A percentile compares a stretch with the other conserved stretches of the same genome.
These are phyloP conservation scores for Solanum ossicruentum DNA, from an alignment of 257 asterid species.

Conservation along the genomic window DNA sequence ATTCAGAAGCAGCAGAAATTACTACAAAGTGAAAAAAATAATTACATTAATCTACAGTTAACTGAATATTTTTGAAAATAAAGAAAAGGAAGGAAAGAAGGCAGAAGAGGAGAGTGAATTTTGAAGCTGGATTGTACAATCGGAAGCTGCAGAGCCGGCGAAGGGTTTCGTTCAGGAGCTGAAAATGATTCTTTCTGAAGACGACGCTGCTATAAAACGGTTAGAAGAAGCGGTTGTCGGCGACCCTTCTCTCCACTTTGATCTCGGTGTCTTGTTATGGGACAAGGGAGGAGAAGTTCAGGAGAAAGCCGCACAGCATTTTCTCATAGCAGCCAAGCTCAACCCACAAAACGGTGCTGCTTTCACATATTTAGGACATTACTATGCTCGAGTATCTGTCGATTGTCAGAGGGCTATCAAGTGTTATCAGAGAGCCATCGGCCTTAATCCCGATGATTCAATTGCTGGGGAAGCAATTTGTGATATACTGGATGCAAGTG, in stretches of 20 bases:
- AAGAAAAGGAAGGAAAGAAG: too few species aligned
- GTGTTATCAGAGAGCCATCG: slow-evolving; percentile 87
- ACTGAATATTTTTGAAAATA: too few species aligned
- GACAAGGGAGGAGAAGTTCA: slow-evolving; percentile 31
- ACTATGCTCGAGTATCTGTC: slow-evolving; percentile 35
- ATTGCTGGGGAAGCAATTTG: slow-evolving; percentile 86
- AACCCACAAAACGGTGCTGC: slow-evolving; percentile 69
- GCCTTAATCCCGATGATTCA: slow-evolving; percentile 75
- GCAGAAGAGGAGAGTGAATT: too few species aligned
- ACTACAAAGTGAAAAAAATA: too few species aligned
- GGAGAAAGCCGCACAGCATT: slow-evolving; percentile 64
- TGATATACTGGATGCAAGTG: slow-evolving; percentile 55
- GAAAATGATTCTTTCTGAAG: background rate
- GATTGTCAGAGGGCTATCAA: slow-evolving; percentile 81
- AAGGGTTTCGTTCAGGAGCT: too few species aligned
- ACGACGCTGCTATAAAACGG: slow-evolving; percentile 19
- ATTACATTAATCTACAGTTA: too few species aligned
- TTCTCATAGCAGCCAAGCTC: slow-evolving; percentile 58
- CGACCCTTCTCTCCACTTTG: slow-evolving; percentile 48
- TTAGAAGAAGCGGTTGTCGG: slow-evolving; percentile 34
- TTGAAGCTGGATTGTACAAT: too few species aligned
- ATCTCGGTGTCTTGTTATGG: slow-evolving; percentile 77
- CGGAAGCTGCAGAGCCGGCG: too few species aligned
- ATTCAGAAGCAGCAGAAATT: too few species aligned
- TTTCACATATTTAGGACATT: slow-evolving; percentile 81